Evolutionary conservation across 768 basidiomycete genomes (phyloP), one percentile per base, ranked within the genome.

Genomic region (Suillus alpinus): DNA sequence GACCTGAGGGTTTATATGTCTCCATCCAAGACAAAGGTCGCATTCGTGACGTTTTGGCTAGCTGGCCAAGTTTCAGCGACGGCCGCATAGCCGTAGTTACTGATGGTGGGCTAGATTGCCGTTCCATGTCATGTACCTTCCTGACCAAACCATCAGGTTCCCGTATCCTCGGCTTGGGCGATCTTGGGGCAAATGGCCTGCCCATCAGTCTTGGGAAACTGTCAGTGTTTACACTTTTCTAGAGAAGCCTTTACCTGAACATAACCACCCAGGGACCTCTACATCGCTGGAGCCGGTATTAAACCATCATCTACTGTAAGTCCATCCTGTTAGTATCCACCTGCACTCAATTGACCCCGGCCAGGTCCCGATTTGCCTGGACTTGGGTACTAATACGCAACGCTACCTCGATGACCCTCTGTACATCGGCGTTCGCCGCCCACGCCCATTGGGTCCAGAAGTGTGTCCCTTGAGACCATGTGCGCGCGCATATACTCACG

Each of bases 341-440:
- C 36, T 8, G 4, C 52, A 29, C 49, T 13, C 18, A 20, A 61
- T 13, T 59, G 31, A 23, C 39, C 34, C 31, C 46, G 32, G 36
- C 3, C 65, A 78, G 77, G 70, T 90, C 16, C 88, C 88, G 13
- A 86, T 89, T 58, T 85, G 85, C 62, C 78, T 88, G 57, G 90
- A 92, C 73, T 79, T 92, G 44, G 91, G 91, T 20, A 92, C 91
- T 12, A 89, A 92, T 73, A 91, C 86, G 44, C 76, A 84, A 60
- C 80, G 77, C 56, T 83, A 83, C 68, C 74, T 89, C 50, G 78
- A 84, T 41, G 90, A 92, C 65, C 89, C 91, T 39, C 78, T 92
- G 6, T 92, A 92, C 76, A 79, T 92, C 63, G 91, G 91, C 59
- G 78, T 87, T 6, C 82, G 85, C 52, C 81, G 81, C 57, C 82